Evolutionary conservation across 1,139 yeast genomes (phyloP).

Genomic region (Dujonia santamariae): DNA sequence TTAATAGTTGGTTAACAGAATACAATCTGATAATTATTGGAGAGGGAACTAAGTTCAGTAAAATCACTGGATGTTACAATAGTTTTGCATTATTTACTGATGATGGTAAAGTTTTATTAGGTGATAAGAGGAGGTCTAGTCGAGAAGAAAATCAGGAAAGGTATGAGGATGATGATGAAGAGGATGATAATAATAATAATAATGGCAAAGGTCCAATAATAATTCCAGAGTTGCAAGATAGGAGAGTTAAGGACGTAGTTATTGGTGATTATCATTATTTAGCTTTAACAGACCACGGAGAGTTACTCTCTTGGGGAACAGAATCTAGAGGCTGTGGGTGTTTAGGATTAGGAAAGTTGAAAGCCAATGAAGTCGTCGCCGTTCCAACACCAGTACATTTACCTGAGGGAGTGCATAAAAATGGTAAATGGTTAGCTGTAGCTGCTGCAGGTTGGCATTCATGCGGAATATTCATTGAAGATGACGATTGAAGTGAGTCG

Average conservation of each 20-base stretch:
- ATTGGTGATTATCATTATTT: conserved; percentile 75
- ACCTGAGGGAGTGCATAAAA: conserved; percentile 13
- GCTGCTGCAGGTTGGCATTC: conserved; percentile 86
- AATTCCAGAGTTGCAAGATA: conserved; percentile 46
- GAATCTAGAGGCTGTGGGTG: conserved; percentile 68
- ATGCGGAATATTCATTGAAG: conserved; percentile 43
- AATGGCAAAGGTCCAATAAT: conserved; percentile 20
- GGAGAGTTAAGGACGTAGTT: conserved; percentile 53
- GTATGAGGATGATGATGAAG: conserved; percentile 5
- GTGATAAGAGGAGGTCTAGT: conserved; percentile 22
- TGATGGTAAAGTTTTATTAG: conserved; percentile 47
- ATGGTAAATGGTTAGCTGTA: conserved; percentile 47
- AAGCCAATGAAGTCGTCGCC: conserved; percentile 1
- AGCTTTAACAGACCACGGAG: conserved; percentile 60
- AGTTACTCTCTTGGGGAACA: conserved; percentile 66
- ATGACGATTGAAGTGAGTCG: too few species aligned
- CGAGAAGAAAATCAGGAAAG: conserved; percentile 10
- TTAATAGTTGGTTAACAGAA: conserved; percentile 29
- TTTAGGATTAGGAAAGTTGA: conserved; percentile 57
- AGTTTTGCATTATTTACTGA: conserved; percentile 55
- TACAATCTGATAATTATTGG: conserved; percentile 16
- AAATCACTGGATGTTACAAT: conserved; percentile 48
- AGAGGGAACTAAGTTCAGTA: conserved; percentile 29
- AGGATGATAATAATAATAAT: conserved; percentile 6
- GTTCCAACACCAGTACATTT: conserved; percentile 4